phyloP scores from a whole-genome alignment of 208 protist genomes.

The Leptomonas pyrrhocoris region DNA sequence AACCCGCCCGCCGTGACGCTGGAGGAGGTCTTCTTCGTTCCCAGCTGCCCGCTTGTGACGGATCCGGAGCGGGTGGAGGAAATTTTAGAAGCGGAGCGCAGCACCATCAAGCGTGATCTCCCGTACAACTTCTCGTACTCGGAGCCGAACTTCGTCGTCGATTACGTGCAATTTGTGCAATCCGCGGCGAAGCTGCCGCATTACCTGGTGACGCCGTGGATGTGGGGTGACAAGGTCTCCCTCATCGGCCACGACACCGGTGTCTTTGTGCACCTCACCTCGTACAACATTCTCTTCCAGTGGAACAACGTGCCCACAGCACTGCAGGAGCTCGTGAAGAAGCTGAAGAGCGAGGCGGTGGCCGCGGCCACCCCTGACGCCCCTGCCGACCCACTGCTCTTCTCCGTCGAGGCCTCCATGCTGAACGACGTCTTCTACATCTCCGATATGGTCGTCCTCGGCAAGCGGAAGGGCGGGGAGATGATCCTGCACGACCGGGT shows the following conservation, averaged over 20 bases:
- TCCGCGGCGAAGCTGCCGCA: slow-evolving; percentile 56
- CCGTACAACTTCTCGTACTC: slow-evolving; percentile 73
- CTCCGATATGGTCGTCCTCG: slow-evolving; percentile 78
- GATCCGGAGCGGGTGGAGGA: slow-evolving; percentile 54
- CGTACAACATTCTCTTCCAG: slow-evolving; percentile 78
- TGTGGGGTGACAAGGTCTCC: slow-evolving; percentile 79
- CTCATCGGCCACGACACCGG: slow-evolving; percentile 65
- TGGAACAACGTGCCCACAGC: slow-evolving; percentile 28
- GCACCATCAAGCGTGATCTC: slow-evolving; percentile 31
- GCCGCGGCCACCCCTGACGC: slow-evolving; percentile 9
- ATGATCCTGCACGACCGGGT: slow-evolving; percentile 71
- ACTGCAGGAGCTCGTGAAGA: slow-evolving; percentile 39
- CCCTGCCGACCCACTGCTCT: slow-evolving; percentile 28
- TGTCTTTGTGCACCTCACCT: slow-evolving; percentile 79
- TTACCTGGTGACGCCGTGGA: slow-evolving; percentile 80
- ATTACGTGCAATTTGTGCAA: slow-evolving; percentile 81
- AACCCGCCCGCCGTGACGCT: slow-evolving; percentile 43
- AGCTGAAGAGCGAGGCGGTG: slow-evolving; percentile 31
- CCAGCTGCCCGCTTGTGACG: slow-evolving; percentile 54
- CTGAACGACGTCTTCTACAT: slow-evolving; percentile 72
- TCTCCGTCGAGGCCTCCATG: slow-evolving; percentile 82
- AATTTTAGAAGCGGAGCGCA: slow-evolving; percentile 57
- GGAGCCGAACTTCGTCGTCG: slow-evolving; percentile 83
- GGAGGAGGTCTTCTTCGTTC: slow-evolving; percentile 63
- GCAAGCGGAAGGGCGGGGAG: slow-evolving; percentile 44